Conservation (phyloP, 495 filamentous ascomycete species). For the Talaromyces ruber region DNA sequence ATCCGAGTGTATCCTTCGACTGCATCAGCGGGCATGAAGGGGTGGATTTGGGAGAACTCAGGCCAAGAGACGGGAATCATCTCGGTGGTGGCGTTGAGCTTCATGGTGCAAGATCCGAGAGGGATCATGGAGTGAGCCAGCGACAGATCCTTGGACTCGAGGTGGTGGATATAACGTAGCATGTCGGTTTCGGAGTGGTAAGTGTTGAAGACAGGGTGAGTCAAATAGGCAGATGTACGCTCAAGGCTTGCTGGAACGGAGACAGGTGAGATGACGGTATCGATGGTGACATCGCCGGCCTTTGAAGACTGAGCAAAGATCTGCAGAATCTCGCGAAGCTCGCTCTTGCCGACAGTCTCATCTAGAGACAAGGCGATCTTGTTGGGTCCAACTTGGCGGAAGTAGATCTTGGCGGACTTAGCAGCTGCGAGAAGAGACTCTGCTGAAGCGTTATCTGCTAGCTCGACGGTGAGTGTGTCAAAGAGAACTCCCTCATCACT, state of each 20-base stretch:
- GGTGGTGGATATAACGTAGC: constrained; percentile 87
- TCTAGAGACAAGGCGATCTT: constrained; percentile 64
- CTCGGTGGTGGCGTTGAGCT: constrained; percentile 92
- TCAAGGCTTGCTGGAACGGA: constrained; percentile 52
- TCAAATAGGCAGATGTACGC: constrained; percentile 69
- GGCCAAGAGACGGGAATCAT: constrained; percentile 85
- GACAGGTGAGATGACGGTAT: constrained; percentile 37
- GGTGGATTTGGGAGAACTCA: constrained; percentile 81
- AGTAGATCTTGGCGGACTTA: constrained; percentile 47
- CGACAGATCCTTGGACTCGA: constrained; percentile 93
- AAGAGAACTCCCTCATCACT: constrained; percentile 52
- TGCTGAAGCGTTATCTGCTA: constrained; percentile 38
- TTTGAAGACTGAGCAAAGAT: constrained; percentile 42
- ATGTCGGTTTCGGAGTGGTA: constrained; percentile 97
- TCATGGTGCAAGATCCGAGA: constrained; percentile 99
- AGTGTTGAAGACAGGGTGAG: constrained; percentile 93
- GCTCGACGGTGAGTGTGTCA: constrained; percentile 71
- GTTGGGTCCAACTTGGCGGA: constrained; percentile 51
- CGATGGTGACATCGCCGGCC: constrained; percentile 25
- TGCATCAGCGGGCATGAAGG: constrained; percentile 58
- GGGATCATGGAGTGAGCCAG: constrained; percentile 98
- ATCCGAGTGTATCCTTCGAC: constrained; percentile 62
- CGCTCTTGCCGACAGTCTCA: constrained; percentile 57
- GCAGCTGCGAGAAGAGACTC: constrained; percentile 44
- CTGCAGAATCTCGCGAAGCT: constrained; percentile 52